These are phyloP conservation scores for Ophiostoma triangulosporum DNA, from an alignment of 2,329 filamentous ascomycete species.

Conservation along the genomic window DNA sequence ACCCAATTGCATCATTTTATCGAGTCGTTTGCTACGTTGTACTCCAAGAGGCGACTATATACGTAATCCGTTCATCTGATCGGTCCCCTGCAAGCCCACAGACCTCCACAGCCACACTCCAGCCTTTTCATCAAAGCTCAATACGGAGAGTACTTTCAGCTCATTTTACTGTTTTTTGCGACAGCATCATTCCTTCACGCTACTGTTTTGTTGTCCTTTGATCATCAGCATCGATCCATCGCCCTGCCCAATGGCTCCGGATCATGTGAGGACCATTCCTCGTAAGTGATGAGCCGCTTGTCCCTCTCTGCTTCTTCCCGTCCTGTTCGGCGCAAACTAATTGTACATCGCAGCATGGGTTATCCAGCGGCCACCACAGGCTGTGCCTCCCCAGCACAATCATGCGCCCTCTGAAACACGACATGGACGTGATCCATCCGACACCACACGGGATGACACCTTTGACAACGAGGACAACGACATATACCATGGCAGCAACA, in stretches of 20 bases:
- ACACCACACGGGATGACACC: not conserved
- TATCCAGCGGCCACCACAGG: constrained; percentile 12
- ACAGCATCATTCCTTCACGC: no score
- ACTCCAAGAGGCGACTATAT: no score
- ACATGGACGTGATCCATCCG: constrained; percentile 1
- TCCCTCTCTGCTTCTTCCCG: no score
- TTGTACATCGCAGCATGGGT: constrained; percentile 14
- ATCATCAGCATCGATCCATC: not conserved
- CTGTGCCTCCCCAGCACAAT: constrained; percentile 15
- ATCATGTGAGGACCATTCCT: constrained; percentile 6
- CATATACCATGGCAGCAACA: not conserved
- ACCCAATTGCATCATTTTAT: no score
- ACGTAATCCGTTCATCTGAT: no score
- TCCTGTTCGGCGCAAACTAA: not conserved
- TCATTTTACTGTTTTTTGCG: no score
- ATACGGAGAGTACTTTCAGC: no score
- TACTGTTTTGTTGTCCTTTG: not conserved
- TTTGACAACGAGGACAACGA: not conserved
- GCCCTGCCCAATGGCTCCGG: no score
- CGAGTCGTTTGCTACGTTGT: no score
- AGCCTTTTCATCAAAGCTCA: no score
- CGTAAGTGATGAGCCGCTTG: constrained; percentile 4
- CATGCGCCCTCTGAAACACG: constrained; percentile 11
- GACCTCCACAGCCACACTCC: no score
- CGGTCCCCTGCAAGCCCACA: no score